Base-by-base conservation (phyloP, 1,284 basidiomycete species). In the Moesziomyces parantarcticus region DNA sequence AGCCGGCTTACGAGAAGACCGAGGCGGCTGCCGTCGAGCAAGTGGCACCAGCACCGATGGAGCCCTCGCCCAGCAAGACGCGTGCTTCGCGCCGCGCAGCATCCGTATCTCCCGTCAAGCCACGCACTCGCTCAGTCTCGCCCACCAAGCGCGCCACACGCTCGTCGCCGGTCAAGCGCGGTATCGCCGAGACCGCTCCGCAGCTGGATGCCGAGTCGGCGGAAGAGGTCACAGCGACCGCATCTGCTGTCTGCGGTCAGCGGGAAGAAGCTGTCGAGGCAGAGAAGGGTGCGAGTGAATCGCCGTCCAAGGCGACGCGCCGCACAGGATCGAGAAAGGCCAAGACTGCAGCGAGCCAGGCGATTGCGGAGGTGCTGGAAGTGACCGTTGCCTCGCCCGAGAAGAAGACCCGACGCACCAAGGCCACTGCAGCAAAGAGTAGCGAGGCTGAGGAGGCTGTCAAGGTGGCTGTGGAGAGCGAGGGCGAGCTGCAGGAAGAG, bases 81-180 rank as follows among this genome's bases (percentile, higher is more conserved):
- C 65, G 65, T 20, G 42, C 50, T 1, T 61, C 58, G 36, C 58
- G 58, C 26, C 65, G 58, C 5, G 65, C 58, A 13, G 51, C 51
- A 9, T 67, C 58, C 3, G 50, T 49, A 5, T 63, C 61, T 13
- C 61, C 61, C n/a, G 26, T 20, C 46, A 63, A 63, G 45, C 49
- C 54, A 16, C 49, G 41, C n/a, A 41, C 41, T 18, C 61, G 50
- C 23, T 64, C 62, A 14, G 56, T 50, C 14, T 67, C 65, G 9
- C 65, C 65, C 14, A 51, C 47, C 32, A 67, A 67, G 48, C 58
- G 55, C 3, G 39, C 47, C n/a, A 42, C 44, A 39, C 65, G 51
- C 25, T 67, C 65, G 14, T 67, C 65, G 3, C 65, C 65, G 9
- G 25, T 57, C 22, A 67, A 67, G 65, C 65, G 55, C 7, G 21